Percentiles rank a stretch among this genome's conserved stretches.
phyloP scores from a whole-genome alignment of 2,329 filamentous ascomycete genomes.

The Xylariaceae sp. region DNA sequence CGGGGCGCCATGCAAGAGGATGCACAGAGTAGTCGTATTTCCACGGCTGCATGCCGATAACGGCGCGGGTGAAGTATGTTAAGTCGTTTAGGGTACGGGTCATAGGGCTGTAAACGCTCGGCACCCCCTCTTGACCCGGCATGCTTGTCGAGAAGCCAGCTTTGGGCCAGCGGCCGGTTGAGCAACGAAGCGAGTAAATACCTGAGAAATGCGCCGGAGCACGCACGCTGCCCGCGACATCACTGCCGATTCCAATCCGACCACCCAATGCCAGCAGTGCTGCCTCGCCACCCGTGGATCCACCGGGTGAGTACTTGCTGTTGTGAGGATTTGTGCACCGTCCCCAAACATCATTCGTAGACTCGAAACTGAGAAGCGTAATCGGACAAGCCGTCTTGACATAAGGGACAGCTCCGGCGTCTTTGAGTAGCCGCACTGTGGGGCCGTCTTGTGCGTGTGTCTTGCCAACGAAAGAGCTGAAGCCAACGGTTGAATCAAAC shows the following conservation, averaged over 20 bases:
- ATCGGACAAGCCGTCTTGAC: conserved; percentile 90
- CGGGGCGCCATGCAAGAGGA: conserved; percentile 73
- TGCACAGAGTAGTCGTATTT: conserved; percentile 83
- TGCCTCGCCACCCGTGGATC: conserved; percentile 82
- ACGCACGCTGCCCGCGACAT: conserved; percentile 86
- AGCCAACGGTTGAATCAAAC: conserved; percentile 80
- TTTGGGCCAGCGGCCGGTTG: conserved; percentile 88
- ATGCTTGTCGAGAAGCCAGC: conserved; percentile 80
- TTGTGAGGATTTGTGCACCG: conserved; percentile 80
- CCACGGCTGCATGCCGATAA: conserved; percentile 84
- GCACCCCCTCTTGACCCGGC: conserved; percentile 87
- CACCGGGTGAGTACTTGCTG: conserved; percentile 79
- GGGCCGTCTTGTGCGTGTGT: conserved; percentile 65
- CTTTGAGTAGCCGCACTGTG: conserved; percentile 74
- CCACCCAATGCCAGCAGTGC: conserved; percentile 80
- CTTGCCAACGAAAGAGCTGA: conserved; percentile 69
- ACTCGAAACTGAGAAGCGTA: conserved; percentile 84
- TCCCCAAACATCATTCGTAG: conserved; percentile 76
- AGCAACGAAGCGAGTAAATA: conserved; percentile 83
- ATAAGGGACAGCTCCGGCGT: conserved; percentile 85
- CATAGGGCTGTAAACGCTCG: conserved; percentile 91
- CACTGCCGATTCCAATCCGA: conserved; percentile 84
- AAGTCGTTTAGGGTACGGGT: conserved; percentile 79
- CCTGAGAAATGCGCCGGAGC: conserved; percentile 86
- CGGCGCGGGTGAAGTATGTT: conserved; percentile 74